Base-by-base conservation (phyloP, 2,329 filamentous ascomycete species). In the Nemania serpens region DNA sequence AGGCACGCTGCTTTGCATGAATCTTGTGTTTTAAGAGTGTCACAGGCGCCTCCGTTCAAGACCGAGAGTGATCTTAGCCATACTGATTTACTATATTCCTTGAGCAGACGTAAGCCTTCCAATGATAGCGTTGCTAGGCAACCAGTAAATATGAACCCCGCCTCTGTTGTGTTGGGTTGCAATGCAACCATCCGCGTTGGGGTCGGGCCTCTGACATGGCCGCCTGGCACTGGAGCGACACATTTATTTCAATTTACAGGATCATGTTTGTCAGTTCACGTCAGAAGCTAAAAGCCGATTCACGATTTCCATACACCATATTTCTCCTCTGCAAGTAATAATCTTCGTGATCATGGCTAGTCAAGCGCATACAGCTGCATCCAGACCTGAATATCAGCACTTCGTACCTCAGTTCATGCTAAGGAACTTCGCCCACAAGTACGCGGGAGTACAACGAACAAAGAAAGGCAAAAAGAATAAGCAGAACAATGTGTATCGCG, bases 381-480 rank as follows among this genome's bases (percentile, higher is more conserved):
- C 37, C 2, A 59, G 55, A 12, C 43, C 62, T 2, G 64, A 66
- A 54, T 69, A 69, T 45, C 63, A 69, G 49, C 66, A 69, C 36
- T 67, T 68, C 17, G 62, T 68, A 25, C 66, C 66, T 11, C 65
- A 68, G 47, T 68, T 67, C 41, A 60, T 68, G 25, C 51, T 68
- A 13, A 58, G 61, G 49, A 64, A 69, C 52, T 69, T 64, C 46
- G 59, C 63, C 11, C 66, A 66, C 48, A 58, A 50, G 20, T 67
- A 68, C 36, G 46, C 34, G 1, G 56, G 53, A 13, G 57, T 54
- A 1, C 53, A 64, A 37, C 46, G 56, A 11, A 46, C 61, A 7
- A 61, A 55, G 33, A 58, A 54, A 20, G 51, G 58, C 43, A 62
- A 62, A 41, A 58, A 55, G 15, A 50, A 55, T 6, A 58, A 62